Base-by-base conservation (phyloP, 371 early-diverging fungal genomes). In the Haplosporangium sp. region DNA sequence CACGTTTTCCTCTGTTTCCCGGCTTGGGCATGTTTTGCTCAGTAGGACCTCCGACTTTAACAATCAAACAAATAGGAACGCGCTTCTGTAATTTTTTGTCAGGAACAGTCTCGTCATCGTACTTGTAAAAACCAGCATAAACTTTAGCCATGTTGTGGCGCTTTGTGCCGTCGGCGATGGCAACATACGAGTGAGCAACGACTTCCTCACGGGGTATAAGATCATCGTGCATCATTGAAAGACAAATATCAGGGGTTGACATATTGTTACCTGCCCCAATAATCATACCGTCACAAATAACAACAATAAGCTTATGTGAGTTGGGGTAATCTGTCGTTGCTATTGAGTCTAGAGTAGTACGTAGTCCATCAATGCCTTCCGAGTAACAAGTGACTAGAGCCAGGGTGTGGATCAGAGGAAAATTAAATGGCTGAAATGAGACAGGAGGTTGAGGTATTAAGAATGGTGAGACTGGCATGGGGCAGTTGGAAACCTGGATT, bases 1-100 rank as follows among this genome's bases (percentile, higher is more conserved):
- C 99, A 73, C 99, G 92, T 85, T 99, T 99, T 65, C 99, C 99
- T 67, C 99, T 88, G 84, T 99, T 98, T 47, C 98, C 98, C 2
- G 96, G 92, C 77, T 95, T 94, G n/a, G 87, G 70, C 77, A 88
- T 82, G 75, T 86, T 82, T n/a, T 85, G 79, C 67, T 97, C 96
- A n/a, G 88, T 89, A 5, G 92, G 91, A 0, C 94, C 92, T 48
- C 99, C 99, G 65, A 96, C 95, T 85, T 99, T 99, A 63, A 93
- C 95, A 47, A 99, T 93, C 4, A 95, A 87, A 48, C 99, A 91
- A 83, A 95, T 94, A 3, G 98, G 97, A 4, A 95, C 93, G 4
- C 88, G 85, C 42, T 85, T 85, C 58, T 87, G 88, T 63, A 87
- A 83, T 35, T 83, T 85, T 57, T 83, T 82, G 34, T 85, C 86